Conservation (phyloP, 2,329 filamentous ascomycete species). For the Pseudogymnoascus destructans region DNA sequence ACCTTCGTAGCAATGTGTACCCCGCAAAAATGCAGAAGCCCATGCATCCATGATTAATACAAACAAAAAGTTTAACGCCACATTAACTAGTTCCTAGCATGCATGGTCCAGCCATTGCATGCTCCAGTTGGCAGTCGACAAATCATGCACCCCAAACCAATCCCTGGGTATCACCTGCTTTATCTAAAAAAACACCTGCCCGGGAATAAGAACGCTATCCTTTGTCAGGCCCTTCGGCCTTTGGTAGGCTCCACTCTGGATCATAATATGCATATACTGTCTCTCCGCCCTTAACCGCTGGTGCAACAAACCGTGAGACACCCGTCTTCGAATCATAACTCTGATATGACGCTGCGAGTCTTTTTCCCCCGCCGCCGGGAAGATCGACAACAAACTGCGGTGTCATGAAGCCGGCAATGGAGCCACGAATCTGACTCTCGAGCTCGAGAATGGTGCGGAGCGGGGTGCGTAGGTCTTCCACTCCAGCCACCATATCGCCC, state of each 20-base stretch:
- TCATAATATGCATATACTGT: constrained; percentile 45
- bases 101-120: background rate
- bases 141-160: background rate
- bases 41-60: background rate
- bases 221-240: background rate
- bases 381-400: constrained; percentile 51
- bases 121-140: background rate
- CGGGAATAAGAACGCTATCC: background rate
- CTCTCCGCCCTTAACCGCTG: constrained; percentile 37
- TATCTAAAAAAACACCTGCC: background rate
- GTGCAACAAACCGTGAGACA: constrained; percentile 41
- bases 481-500: constrained; percentile 46
- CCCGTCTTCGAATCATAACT: constrained; percentile 41
- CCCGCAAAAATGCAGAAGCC: constrained; percentile 1
- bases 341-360: constrained; percentile 39
- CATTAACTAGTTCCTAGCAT: background rate
- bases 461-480: constrained; percentile 50
- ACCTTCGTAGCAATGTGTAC: background rate
- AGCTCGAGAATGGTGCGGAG: constrained; percentile 44
- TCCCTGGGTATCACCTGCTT: background rate
- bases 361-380: constrained; percentile 50
- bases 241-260: constrained; percentile 24
- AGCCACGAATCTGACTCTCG: constrained; percentile 44
- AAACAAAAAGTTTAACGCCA: background rate
- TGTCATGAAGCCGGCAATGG: constrained; percentile 48